Conservation (phyloP, 495 filamentous ascomycete genomes). For the Aspergillus biplanus region DNA sequence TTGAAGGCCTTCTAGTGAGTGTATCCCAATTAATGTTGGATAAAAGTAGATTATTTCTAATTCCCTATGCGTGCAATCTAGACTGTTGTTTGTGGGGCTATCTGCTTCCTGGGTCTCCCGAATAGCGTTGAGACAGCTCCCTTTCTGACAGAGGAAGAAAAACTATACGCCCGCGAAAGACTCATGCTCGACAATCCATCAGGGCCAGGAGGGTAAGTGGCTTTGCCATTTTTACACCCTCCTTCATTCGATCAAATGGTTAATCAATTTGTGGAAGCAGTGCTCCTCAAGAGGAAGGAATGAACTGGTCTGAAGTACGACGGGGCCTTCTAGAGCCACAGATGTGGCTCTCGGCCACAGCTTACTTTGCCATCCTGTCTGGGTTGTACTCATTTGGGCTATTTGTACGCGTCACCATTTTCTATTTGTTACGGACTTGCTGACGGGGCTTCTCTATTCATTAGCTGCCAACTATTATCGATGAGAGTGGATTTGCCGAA, state of each 20-base stretch:
- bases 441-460: not conserved
- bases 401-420: slow-evolving; percentile 33
- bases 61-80: slow-evolving; percentile 36
- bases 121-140: slow-evolving; percentile 54
- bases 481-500: slow-evolving; percentile 64
- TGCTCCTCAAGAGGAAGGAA: slow-evolving; percentile 37
- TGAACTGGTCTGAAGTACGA: slow-evolving; percentile 48
- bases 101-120: slow-evolving; percentile 60
- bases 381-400: slow-evolving; percentile 50
- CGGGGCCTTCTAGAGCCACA: slow-evolving; percentile 40
- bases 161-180: slow-evolving; percentile 45
- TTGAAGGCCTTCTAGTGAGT: slow-evolving; percentile 62
- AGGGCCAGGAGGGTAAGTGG: slow-evolving; percentile 34
- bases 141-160: slow-evolving; percentile 56
- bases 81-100: slow-evolving; percentile 50
- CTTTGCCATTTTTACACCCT: not conserved
- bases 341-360: slow-evolving; percentile 47
- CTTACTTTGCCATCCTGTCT: slow-evolving; percentile 49
- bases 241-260: not conserved
- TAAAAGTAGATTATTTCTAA: not conserved
- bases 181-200: slow-evolving; percentile 41
- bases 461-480: slow-evolving; percentile 76
- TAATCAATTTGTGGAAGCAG: slow-evolving; percentile 11
- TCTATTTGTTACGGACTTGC: not conserved
- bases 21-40: not conserved